Conservation (phyloP, 164 flowering plant genomes). For the Buxus sempervirens region DNA sequence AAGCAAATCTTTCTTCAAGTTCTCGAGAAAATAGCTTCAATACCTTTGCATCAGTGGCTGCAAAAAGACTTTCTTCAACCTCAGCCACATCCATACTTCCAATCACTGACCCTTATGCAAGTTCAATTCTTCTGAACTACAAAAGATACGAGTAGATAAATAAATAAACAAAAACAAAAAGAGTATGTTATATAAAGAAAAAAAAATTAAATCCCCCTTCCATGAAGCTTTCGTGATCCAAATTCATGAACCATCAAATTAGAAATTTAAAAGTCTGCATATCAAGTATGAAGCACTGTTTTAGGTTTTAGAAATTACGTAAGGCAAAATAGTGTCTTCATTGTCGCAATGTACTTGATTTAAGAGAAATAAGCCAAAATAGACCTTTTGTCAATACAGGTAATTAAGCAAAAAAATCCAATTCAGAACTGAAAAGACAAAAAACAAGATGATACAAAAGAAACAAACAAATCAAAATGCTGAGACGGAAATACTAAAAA, state of each 20-base stretch:
- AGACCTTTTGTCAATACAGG: background rate
- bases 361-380: background rate
- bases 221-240: background rate
- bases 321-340: background rate
- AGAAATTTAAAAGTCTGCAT: background rate
- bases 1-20: background rate
- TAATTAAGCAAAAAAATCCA: background rate
- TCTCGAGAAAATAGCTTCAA: background rate
- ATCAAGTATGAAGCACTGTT: background rate
- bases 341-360: background rate
- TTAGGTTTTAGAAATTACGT: background rate
- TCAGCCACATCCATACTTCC: constrained; percentile 69
- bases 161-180: background rate
- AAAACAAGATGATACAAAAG: background rate
- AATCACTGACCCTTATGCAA: constrained; percentile 14
- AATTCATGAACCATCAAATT: background rate
- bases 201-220: background rate
- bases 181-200: background rate
- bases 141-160: no score
- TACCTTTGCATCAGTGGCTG: constrained; percentile 94
- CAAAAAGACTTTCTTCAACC: constrained; percentile 77
- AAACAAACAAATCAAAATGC: background rate
- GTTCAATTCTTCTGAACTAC: constrained; percentile 27
- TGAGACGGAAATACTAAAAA: background rate
- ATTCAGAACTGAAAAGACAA: background rate